Evolutionary conservation across 2,329 filamentous ascomycete genomes (phyloP).

Genomic region (Colletotrichum filicis): DNA sequence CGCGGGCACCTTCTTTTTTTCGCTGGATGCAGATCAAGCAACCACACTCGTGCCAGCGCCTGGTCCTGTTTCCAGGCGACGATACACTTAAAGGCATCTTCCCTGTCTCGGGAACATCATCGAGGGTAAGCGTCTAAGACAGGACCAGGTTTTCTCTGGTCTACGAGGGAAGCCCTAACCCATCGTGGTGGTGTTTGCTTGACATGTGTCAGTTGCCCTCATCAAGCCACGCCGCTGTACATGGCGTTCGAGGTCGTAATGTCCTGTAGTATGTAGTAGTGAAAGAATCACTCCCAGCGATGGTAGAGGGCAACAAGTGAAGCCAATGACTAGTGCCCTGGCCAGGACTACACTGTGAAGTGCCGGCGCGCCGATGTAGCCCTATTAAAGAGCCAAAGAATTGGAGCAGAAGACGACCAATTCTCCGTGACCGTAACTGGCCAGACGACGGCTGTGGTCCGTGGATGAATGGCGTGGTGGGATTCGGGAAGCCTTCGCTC

Average conservation of each 20-base stretch:
- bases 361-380: background rate
- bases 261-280: background rate
- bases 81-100: conserved; percentile 11
- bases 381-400: conserved; percentile 8
- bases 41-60: conserved; percentile 8
- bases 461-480: background rate
- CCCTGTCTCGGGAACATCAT: conserved; percentile 17
- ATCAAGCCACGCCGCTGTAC: background rate
- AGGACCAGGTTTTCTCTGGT: background rate
- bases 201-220: conserved; percentile 25
- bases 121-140: conserved; percentile 13
- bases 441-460: conserved; percentile 6
- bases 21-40: conserved; percentile 24
- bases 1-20: background rate
- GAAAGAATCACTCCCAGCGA: background rate
- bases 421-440: background rate
- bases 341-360: background rate
- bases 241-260: background rate
- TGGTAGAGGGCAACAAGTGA: background rate
- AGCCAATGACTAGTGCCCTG: background rate
- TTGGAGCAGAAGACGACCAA: background rate
- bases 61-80: conserved; percentile 19
- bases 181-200: conserved; percentile 9
- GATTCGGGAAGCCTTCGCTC: conserved; percentile 28
- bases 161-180: conserved; percentile 22